phyloP scores from a whole-genome alignment of 2,329 filamentous ascomycete species.

The Chaetomiaceae sp. region DNA sequence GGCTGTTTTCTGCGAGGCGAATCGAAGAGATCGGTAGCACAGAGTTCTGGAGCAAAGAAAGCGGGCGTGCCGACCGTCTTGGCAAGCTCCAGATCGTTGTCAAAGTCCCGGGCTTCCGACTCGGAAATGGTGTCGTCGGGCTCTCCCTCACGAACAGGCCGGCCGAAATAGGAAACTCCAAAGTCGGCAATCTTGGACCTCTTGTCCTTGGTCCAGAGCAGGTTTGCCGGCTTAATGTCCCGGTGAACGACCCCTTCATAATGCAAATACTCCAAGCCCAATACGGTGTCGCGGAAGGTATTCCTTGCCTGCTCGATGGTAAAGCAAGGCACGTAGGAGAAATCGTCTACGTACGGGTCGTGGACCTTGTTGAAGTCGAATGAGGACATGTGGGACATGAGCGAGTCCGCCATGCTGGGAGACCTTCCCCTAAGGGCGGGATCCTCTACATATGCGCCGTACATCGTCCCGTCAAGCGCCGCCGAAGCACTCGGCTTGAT shows the following conservation, averaged over 20 bases:
- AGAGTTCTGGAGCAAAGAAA: constrained; percentile 95
- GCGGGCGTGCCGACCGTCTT: constrained; percentile 97
- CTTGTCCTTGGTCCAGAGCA: constrained; percentile 79
- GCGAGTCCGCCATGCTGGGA: constrained; percentile 76
- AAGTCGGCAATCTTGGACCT: constrained; percentile 98
- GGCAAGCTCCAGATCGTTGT: constrained; percentile 91
- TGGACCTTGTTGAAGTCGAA: constrained; percentile 58
- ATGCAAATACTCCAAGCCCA: constrained; percentile 90
- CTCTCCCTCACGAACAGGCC: constrained; percentile 78
- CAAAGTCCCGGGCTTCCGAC: constrained; percentile 79
- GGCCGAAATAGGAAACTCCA: constrained; percentile 93
- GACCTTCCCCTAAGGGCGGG: constrained; percentile 60
- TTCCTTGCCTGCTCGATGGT: constrained; percentile 77
- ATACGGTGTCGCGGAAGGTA: constrained; percentile 86
- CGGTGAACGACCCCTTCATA: constrained; percentile 81
- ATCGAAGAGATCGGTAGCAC: constrained; percentile 72
- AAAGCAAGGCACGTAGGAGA: constrained; percentile 89
- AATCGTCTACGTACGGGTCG: constrained; percentile 75
- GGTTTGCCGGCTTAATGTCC: constrained; percentile 84
- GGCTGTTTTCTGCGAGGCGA: constrained; percentile 48
- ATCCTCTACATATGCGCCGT: constrained; percentile 62
- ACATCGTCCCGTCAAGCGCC: constrained; percentile 74
- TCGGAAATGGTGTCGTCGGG: constrained; percentile 70
- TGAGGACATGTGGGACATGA: constrained; percentile 65
- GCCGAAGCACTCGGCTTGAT: constrained; percentile 46